Evolutionary conservation across 768 basidiomycete species (phyloP).

Genomic region (Hypsizygus marmoreus): DNA sequence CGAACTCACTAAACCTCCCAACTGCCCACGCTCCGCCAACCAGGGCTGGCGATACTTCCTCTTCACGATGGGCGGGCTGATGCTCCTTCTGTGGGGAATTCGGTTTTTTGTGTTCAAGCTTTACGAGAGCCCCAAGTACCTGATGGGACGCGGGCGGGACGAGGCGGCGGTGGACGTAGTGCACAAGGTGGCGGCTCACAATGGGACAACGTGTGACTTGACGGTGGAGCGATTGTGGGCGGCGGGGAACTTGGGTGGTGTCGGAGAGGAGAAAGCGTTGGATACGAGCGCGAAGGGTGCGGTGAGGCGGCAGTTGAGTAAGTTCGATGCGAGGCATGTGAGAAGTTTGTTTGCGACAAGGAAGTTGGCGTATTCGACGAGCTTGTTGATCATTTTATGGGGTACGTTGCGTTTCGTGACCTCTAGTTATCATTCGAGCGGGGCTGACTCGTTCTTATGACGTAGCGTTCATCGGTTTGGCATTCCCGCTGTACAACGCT

Average conservation of each 20-base stretch:
- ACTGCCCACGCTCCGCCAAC: slow-evolving; percentile 53
- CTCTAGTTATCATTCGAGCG: too few species aligned
- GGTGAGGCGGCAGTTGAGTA: slow-evolving; percentile 40
- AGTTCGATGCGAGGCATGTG: slow-evolving; percentile 43
- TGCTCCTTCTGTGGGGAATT: slow-evolving; percentile 59
- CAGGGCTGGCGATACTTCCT: slow-evolving; percentile 78
- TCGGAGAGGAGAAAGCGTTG: slow-evolving; percentile 5
- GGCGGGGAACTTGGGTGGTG: slow-evolving; percentile 19
- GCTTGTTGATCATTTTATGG: slow-evolving; percentile 57
- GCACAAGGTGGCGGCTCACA: slow-evolving; percentile 61
- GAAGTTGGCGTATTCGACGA: slow-evolving; percentile 68
- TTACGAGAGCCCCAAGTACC: slow-evolving; percentile 70
- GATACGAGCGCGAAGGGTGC: slow-evolving; percentile 18
- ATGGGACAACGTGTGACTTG: slow-evolving; percentile 50
- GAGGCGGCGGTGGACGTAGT: slow-evolving; percentile 62
- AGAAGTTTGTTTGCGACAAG: slow-evolving; percentile 62
- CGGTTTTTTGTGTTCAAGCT: slow-evolving; percentile 71
- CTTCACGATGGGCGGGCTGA: slow-evolving; percentile 72
- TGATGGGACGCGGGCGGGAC: slow-evolving; percentile 69
- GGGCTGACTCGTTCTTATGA: too few species aligned
- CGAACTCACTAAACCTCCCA: slow-evolving; percentile 25
- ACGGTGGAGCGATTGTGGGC: slow-evolving; percentile 50
- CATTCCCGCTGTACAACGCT: slow-evolving; percentile 68
- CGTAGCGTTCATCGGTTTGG: slow-evolving; percentile 73
- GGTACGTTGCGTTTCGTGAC: slow-evolving; percentile 34